Evolutionary conservation across 352 stramenopile species (phyloP).

Genomic region (Thalassiosira ordinaria): DNA sequence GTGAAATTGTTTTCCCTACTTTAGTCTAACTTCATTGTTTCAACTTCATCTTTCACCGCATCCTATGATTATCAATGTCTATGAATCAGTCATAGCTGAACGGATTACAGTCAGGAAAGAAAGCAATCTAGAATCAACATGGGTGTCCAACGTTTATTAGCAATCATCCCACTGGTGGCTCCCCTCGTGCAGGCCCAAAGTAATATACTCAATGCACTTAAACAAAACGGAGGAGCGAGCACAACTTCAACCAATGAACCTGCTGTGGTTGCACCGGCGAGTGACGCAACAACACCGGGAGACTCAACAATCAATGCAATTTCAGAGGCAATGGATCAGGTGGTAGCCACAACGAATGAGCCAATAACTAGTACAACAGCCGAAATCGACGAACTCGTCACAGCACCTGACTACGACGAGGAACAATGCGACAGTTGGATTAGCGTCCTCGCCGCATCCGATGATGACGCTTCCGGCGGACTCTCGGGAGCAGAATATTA

Average conservation of each 20-base stretch:
- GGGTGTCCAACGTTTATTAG: constrained; percentile 3
- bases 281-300: too few species aligned
- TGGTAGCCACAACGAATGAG: background rate
- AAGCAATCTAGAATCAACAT: constrained; percentile 2
- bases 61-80: too few species aligned
- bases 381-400: background rate
- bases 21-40: too few species aligned
- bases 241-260: too few species aligned
- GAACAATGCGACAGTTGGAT: constrained; percentile 25
- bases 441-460: background rate
- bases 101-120: background rate
- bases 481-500: constrained; percentile 23
- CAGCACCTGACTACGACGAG: background rate
- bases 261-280: too few species aligned
- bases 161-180: background rate
- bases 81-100: too few species aligned
- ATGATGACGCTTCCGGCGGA: constrained; percentile 19
- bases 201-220: too few species aligned
- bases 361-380: background rate
- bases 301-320: too few species aligned
- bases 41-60: too few species aligned
- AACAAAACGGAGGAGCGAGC: too few species aligned
- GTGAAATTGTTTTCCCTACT: too few species aligned
- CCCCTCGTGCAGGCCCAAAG: background rate
- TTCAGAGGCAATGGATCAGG: too few species aligned